Percentiles rank a stretch among this genome's conserved stretches.
Conservation (phyloP, 2,329 filamentous ascomycete species). For the Alternaria atra region DNA sequence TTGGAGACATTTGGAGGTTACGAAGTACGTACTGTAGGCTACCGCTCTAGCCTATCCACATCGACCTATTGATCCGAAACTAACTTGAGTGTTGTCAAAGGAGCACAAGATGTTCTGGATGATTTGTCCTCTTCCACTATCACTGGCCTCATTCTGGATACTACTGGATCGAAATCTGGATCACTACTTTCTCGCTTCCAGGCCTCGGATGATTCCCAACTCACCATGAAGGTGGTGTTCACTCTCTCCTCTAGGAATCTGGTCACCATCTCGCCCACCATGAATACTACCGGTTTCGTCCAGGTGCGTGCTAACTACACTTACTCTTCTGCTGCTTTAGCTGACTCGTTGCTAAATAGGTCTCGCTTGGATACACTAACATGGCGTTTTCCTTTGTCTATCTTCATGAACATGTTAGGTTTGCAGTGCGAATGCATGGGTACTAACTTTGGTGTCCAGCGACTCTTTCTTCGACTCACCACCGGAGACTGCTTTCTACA, state of each 20-base stretch:
- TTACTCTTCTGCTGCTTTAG: background rate
- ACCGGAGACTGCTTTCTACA: conserved; percentile 45
- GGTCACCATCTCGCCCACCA: background rate
- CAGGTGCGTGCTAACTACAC: conserved; percentile 27
- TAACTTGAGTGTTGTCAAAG: conserved; percentile 45
- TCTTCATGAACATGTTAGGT: conserved; percentile 23
- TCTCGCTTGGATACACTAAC: conserved; percentile 41
- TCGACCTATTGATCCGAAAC: conserved; percentile 41
- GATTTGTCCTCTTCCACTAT: conserved; percentile 22
- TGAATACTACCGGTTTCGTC: conserved; percentile 8
- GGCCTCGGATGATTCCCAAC: background rate
- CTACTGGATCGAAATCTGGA: conserved; percentile 12
- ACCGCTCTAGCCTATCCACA: conserved; percentile 31
- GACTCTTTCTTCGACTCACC: conserved; percentile 51
- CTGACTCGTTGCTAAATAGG: conserved; percentile 26
- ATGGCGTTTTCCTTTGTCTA: conserved; percentile 47
- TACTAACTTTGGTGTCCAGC: conserved; percentile 52
- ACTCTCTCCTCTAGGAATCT: background rate
- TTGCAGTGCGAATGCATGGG: conserved; percentile 31
- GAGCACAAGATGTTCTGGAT: conserved; percentile 24
- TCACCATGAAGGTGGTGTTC: background rate
- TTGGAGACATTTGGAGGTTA: conserved; percentile 32
- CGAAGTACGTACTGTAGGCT: conserved; percentile 50
- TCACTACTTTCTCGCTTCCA: background rate
- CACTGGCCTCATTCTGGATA: conserved; percentile 13